Conservation (phyloP, 1,139 yeast species). For the Suhomyces terraborum region DNA sequence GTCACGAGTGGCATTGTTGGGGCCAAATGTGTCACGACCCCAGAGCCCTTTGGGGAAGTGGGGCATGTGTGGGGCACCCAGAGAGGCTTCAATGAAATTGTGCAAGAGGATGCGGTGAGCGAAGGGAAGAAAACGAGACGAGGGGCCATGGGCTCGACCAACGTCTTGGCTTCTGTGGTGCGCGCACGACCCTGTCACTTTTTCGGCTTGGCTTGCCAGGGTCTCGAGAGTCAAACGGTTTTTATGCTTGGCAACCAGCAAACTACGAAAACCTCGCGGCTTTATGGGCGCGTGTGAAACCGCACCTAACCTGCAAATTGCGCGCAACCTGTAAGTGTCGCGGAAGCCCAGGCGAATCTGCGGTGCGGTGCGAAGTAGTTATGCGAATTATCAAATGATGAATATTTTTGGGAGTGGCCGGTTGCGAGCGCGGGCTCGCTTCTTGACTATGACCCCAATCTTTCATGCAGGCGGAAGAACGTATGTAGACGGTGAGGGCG, state of each 20-base stretch:
- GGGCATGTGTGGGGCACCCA: not conserved
- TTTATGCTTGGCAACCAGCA: slow-evolving; percentile 7
- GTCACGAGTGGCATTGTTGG: too few species aligned
- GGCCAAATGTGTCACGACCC: not conserved
- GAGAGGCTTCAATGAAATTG: not conserved
- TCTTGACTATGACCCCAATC: not conserved
- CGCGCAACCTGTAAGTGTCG: too few species aligned
- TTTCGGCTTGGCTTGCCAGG: slow-evolving; percentile 5
- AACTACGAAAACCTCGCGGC: slow-evolving; percentile 5
- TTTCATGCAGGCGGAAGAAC: slow-evolving; percentile 1
- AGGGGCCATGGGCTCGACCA: too few species aligned
- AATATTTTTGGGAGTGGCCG: too few species aligned
- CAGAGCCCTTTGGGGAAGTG: too few species aligned
- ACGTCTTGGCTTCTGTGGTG: slow-evolving; percentile 3
- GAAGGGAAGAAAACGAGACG: too few species aligned
- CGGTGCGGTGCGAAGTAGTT: too few species aligned
- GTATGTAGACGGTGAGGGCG: not conserved
- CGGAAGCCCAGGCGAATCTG: too few species aligned
- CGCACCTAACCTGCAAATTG: slow-evolving; percentile 1
- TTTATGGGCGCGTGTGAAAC: not conserved
- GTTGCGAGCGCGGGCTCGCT: not conserved
- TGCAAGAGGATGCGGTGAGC: too few species aligned
- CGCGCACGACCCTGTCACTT: slow-evolving; percentile 5
- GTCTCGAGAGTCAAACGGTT: slow-evolving; percentile 5
- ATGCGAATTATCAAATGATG: too few species aligned